Conservation (phyloP, 2,329 filamentous ascomycete genomes). For the Fonsecaea multimorphosa region DNA sequence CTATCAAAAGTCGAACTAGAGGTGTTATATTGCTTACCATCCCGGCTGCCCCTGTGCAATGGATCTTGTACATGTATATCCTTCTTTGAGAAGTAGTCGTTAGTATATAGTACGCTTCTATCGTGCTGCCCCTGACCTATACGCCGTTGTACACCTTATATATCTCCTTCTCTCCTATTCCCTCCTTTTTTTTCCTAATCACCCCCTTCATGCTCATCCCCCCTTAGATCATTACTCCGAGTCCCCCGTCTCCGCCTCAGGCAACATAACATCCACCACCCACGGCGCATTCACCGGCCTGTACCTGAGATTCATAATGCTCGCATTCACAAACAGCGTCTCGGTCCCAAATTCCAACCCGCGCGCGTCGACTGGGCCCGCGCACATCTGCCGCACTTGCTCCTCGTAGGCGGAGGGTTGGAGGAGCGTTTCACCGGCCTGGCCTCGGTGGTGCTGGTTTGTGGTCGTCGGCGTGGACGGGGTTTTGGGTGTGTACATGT, state of each 20-base stretch:
- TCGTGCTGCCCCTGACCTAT: no score
- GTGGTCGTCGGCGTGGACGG: no score
- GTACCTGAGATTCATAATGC: conserved; percentile 60
- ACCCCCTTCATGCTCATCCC: neutral
- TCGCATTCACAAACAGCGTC: conserved; percentile 65
- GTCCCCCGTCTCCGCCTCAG: neutral
- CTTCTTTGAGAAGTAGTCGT: no score
- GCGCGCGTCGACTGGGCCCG: conserved; percentile 47
- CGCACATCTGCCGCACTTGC: conserved; percentile 32
- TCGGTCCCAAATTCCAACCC: conserved; percentile 54
- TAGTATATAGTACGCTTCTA: no score
- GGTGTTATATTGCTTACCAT: no score
- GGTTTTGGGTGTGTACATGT: neutral
- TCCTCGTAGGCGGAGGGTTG: conserved; percentile 8
- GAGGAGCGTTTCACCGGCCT: conserved; percentile 10
- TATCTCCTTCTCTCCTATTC: no score
- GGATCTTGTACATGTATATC: no score
- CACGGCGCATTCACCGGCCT: conserved; percentile 60
- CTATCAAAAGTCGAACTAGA: no score
- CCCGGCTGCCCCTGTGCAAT: no score
- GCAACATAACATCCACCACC: conserved; percentile 61
- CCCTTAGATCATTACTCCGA: neutral
- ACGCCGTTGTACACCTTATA: no score
- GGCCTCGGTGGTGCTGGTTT: no score
- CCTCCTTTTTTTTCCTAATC: neutral